Conservation (phyloP, 495 filamentous ascomycete species). For the Aspergillus biplanus region DNA sequence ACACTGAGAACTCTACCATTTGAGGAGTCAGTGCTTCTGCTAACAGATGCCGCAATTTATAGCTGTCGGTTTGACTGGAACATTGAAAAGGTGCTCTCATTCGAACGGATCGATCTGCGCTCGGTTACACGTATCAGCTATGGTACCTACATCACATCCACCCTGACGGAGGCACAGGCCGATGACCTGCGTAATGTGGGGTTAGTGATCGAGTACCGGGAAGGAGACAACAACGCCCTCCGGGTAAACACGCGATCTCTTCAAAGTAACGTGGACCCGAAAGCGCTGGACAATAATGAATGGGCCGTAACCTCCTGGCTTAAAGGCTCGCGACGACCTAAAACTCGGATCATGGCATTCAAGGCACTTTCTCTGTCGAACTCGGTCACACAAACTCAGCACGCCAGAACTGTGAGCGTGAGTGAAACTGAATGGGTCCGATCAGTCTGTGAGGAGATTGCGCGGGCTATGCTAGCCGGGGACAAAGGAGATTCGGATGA, state of each 20-base stretch:
- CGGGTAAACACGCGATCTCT: conserved; percentile 85
- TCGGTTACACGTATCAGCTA: conserved; percentile 70
- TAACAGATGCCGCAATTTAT: conserved; percentile 85
- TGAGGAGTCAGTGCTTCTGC: conserved; percentile 80
- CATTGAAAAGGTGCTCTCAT: conserved; percentile 86
- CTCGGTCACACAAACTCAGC: conserved; percentile 45
- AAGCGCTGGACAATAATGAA: conserved; percentile 36
- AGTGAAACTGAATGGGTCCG: conserved; percentile 73
- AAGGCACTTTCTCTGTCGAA: conserved; percentile 47
- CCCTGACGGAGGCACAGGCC: conserved; percentile 69
- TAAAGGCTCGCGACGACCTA: conserved; percentile 36
- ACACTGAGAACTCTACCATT: conserved; percentile 69
- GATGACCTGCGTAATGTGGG: conserved; percentile 83
- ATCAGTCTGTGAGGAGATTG: conserved; percentile 65
- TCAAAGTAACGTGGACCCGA: conserved; percentile 53
- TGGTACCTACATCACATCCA: conserved; percentile 89
- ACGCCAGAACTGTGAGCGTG: conserved; percentile 41
- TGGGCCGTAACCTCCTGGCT: conserved; percentile 50
- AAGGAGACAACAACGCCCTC: conserved; percentile 64
- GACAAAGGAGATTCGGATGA: conserved; percentile 24
- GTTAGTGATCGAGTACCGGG: conserved; percentile 74
- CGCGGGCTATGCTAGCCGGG: conserved; percentile 44
- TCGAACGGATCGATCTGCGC: conserved; percentile 81
- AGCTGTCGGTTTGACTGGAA: conserved; percentile 90
- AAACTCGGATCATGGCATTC: conserved; percentile 58